Conservation (phyloP, 2,329 filamentous ascomycete genomes). For the Trichoderma breve region DNA sequence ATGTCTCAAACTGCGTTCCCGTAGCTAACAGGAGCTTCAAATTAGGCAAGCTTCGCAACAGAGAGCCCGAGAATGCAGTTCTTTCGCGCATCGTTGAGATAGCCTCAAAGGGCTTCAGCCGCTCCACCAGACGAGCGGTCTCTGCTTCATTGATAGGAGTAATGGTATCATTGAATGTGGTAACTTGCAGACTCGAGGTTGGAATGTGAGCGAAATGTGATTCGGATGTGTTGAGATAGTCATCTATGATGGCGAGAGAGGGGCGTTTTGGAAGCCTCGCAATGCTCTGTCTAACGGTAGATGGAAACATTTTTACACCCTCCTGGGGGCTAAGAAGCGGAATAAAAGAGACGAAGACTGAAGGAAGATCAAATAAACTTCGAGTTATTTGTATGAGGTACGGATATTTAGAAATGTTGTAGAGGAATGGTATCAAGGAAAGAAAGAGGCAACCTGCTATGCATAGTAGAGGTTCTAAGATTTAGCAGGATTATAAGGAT, state of each 20-base stretch:
- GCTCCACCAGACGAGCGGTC: not conserved
- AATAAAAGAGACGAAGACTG: not conserved
- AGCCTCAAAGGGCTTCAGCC: not conserved
- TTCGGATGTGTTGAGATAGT: not conserved
- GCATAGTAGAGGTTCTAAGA: not conserved
- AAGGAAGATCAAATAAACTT: not conserved
- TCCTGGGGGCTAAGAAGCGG: not conserved
- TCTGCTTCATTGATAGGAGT: not conserved
- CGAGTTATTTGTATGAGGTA: not conserved
- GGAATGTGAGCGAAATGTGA: not conserved
- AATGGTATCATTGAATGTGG: constrained; percentile 1
- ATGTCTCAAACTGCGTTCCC: constrained; percentile 56
- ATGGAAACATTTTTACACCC: not conserved
- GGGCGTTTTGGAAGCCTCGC: not conserved
- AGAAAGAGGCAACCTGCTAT: not conserved
- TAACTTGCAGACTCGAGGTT: not conserved
- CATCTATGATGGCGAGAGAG: constrained; percentile 3
- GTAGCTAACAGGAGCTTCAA: constrained; percentile 63
- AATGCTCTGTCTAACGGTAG: not conserved
- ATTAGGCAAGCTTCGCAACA: constrained; percentile 59
- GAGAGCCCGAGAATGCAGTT: constrained; percentile 49
- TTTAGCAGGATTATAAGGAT: not conserved
- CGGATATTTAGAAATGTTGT: not conserved
- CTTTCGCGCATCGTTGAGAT: constrained; percentile 7
- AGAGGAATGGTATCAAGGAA: not conserved